Base-by-base conservation (phyloP, 2,329 filamentous ascomycete species). In the Exserohilum turcica region DNA sequence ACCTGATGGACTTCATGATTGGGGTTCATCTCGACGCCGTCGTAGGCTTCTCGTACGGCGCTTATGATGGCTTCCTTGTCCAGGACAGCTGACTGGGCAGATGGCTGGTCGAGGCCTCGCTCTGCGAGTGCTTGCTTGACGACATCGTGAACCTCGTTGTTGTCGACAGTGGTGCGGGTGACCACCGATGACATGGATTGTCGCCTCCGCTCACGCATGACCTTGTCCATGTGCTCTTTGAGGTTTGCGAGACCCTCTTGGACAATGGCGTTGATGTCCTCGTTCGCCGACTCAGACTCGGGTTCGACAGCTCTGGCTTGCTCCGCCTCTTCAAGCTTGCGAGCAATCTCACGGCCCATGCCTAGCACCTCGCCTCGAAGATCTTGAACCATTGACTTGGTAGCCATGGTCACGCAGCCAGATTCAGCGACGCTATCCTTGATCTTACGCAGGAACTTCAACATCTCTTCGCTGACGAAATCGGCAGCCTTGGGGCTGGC, bases 1-100 rank as follows among this genome's bases (percentile, higher is more conserved):
- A 95, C 89, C 65, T 96, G 91, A 64, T 96, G 89, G 4, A 96
- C 82, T 64, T 96, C 88, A 44, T 96, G 91, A 65, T 97, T 91
- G 1, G 93, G 93, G 75, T 96, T 96, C 76, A 96, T 96, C 54
- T 68, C 65, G 43, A 71, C 58, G 48, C 87, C 90, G 70, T 97
- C 93, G 86, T 92, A 96, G 1, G 92, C 93, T 63, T 96, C 92
- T 63, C 87, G 87, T 12, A 97, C 89, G 3, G 92, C 92, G 24
- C 89, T 84, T 2, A 97, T 83, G 31, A 97, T 90, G 53, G 95
- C 91, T 43, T 96, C 91, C 61, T 89, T 85, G 64, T 86, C 87
- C 3, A 77, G 52, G 16, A 54, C 53, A 3, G 61, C 58, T 5
- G 59, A 60, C 39, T 67, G 66, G 3, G 66, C 57, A 5, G 84